Base-by-base conservation (phyloP, 768 basidiomycete genomes). In the Chalciporus piperatus region DNA sequence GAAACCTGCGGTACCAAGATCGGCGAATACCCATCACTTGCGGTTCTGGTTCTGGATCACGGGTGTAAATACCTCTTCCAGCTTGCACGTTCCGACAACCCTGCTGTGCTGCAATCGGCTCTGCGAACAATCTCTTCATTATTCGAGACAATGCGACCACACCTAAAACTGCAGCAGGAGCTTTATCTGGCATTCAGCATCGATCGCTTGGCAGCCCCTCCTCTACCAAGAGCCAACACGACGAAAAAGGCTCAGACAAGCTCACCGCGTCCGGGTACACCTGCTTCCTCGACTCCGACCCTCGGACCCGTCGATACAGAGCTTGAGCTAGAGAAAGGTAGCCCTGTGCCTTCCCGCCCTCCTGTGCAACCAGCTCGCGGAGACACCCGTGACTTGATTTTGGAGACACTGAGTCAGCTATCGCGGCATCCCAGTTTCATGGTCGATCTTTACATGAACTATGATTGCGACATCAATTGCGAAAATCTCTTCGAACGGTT, bases 41-140 rank as follows among this genome's bases (percentile, higher is more conserved):
- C 83, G 45, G 75, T 78, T 23, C 83, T 98, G 49, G 75, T 98
- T 30, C 72, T 89, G 13, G 96, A 99, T 64, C 78, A 87, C 43
- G 94, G 91, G 1, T 98, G 96, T 78, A 95, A 96, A 73, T 94
- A 89, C 64, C 82, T 99, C 28, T 98, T 99, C 77, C 95, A 97
- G 72, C 83, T 99, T 32, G 94, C 93, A 19, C 83, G 95, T 32
- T 94, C 93, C 2, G 94, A 97, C 56, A 89, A 91, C 52, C 78
- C 81, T 9, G 76, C 79, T 42, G 81, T 99, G 45, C 78, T 98
- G 10, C 85, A 92, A 41, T 75, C 82, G 48, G 79, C 93, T 16
- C 75, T 99, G 23, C 87, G 96, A 22, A 86, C 89, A 2, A 89
- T 92, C 56, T 84, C 90, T 12, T 92, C 92, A 7, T 78, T 98